These are phyloP conservation scores for Leucaena leucocephala DNA, from an alignment of 306 rosid species.

Conservation along the genomic window DNA sequence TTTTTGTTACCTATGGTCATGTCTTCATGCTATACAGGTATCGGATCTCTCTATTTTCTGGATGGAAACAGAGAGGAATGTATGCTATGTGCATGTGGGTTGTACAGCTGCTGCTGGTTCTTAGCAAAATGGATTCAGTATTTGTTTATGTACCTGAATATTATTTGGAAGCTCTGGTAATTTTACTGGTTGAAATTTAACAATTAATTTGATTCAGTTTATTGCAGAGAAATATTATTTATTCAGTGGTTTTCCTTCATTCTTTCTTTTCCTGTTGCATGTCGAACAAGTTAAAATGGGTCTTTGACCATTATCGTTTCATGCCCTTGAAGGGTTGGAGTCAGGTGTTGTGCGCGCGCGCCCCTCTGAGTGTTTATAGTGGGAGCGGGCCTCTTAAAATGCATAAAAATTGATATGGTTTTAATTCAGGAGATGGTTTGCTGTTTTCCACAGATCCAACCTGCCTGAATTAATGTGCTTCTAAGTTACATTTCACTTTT, in stretches of 20 bases:
- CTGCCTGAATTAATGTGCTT: conserved; percentile 23
- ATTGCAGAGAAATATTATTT: conserved; percentile 25
- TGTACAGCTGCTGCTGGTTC: conserved; percentile 88
- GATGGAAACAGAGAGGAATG: conserved; percentile 99
- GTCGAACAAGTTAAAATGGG: conserved; percentile 25
- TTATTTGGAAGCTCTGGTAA: conserved; percentile 89
- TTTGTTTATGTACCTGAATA: conserved; percentile 86
- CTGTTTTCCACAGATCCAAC: neutral
- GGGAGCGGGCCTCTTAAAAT: conserved; percentile 23
- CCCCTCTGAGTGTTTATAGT: neutral
- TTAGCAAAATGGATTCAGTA: conserved; percentile 80
- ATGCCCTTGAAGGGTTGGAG: neutral
- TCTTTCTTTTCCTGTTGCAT: conserved; percentile 13
- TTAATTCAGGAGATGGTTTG: conserved; percentile 22
- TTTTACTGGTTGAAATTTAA: conserved; percentile 19
- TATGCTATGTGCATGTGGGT: conserved; percentile 97
- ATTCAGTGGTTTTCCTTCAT: neutral
- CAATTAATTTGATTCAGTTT: conserved; percentile 20
- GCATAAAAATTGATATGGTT: conserved; percentile 6
- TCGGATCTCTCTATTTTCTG: conserved; percentile 74
- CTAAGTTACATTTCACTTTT: neutral
- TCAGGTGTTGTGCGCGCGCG: neutral
- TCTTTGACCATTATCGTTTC: neutral
- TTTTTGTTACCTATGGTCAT: conserved; percentile 3
- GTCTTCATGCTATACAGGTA: conserved; percentile 57